Base-by-base conservation (phyloP, 495 filamentous ascomycete species). In the Penicillium crystallinum region DNA sequence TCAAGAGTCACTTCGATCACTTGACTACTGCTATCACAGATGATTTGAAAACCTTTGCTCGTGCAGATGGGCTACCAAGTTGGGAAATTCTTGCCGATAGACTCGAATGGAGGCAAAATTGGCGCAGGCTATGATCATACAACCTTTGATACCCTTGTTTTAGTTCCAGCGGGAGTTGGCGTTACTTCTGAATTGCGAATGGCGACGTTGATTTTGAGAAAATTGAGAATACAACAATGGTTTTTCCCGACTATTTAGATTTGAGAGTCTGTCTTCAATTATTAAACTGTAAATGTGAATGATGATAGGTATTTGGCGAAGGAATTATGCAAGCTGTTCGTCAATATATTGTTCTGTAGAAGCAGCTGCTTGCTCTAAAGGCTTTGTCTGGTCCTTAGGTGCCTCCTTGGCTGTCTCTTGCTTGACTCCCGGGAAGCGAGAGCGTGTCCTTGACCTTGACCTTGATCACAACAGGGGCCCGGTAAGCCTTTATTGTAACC, bases 51-150 rank as follows among this genome's bases (percentile, higher is more conserved):
- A 65, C 69, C 11, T 55, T 80, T 6, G 69, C 75, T 50, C 71
- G 78, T 15, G 70, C 63, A 21, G 68, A 74, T 36, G 77, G 68
- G 15, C 66, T 73, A n/a, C 55, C 65, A 9, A 69, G 64, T 40
- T 79, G 80, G 73, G 74, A 79, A 29, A 72, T 77, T 45, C 64
- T 83, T 37, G 78, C 78, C 6, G 76, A 77, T 29, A 68, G 65
- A 40, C 38, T 71, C 19, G 67, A 70, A 25, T 70, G 67, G 67
- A 57, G 56, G 19, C 65, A 56, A 14, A 46, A 36, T 19, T 59
- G 45, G 45, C 34, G 41, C 10, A 51, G 21, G 23, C 15, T 17
- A 18, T 49, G 17, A 41, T 27, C 23, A 27, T 49, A 21, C 19
- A 54, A 43, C 23, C 23, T 27, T n/a, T 27, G 22, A 33, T 43